phyloP scores from a whole-genome alignment of 345 rosid genomes.

The Rhodomyrtus tomentosa region DNA sequence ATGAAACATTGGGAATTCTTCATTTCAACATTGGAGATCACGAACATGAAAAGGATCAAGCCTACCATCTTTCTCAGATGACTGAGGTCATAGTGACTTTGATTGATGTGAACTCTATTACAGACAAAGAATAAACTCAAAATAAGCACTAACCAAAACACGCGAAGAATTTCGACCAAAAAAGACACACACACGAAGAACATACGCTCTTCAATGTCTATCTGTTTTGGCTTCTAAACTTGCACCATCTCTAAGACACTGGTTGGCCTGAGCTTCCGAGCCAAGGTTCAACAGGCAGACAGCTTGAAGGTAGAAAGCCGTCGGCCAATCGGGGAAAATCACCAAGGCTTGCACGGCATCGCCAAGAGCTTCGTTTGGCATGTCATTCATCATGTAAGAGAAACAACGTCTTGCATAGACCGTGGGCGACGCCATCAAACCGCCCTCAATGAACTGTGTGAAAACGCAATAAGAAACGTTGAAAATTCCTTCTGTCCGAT shows the following conservation, averaged over 20 bases:
- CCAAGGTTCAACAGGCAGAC: constrained; percentile 31
- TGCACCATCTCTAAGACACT: constrained; percentile 12
- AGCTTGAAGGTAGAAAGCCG: constrained; percentile 35
- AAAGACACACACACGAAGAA: neutral
- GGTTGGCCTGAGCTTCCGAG: constrained; percentile 14
- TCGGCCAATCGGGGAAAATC: constrained; percentile 33
- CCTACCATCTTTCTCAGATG: neutral
- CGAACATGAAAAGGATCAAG: neutral
- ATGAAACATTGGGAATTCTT: neutral
- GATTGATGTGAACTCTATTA: neutral
- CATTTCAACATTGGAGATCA: neutral
- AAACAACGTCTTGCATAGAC: constrained; percentile 33
- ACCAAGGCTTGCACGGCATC: constrained; percentile 43
- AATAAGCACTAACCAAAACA: neutral
- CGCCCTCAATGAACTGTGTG: constrained; percentile 32
- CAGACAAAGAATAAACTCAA: neutral
- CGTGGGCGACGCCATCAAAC: constrained; percentile 29
- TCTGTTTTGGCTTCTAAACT: neutral
- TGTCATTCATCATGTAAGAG: constrained; percentile 23
- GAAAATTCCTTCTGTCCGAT: neutral
- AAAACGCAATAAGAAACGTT: neutral
- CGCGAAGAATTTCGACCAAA: too few species aligned
- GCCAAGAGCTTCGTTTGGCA: constrained; percentile 33
- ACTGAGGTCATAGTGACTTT: neutral
- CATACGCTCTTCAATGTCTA: neutral